Evolutionary conservation across 2,329 filamentous ascomycete genomes (phyloP).

Genomic region (Colletotrichum karsti): DNA sequence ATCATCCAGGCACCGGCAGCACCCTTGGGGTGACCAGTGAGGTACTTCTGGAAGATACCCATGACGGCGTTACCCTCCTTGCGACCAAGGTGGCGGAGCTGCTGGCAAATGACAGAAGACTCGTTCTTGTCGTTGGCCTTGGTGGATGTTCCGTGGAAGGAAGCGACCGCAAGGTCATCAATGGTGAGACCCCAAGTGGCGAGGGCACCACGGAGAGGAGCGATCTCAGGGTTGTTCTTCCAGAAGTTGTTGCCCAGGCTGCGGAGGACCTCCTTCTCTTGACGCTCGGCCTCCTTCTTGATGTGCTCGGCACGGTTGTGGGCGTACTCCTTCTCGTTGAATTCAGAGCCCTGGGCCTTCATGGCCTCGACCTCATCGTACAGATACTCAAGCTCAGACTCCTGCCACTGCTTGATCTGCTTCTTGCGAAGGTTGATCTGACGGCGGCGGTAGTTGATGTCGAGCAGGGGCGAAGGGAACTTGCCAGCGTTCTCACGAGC

Average conservation of each 20-base stretch:
- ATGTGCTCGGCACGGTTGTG: constrained; percentile 88
- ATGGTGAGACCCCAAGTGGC: constrained; percentile 98
- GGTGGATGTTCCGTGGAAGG: constrained; percentile 98
- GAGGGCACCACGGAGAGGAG: constrained; percentile 92
- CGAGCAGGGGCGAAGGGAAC: constrained; percentile 93
- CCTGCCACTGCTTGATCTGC: constrained; percentile 96
- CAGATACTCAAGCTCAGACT: constrained; percentile 91
- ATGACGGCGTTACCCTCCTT: constrained; percentile 96
- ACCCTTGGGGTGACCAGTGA: constrained; percentile 99
- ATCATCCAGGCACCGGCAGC: constrained; percentile 99
- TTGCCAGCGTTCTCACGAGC: constrained; percentile 91
- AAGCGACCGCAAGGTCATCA: constrained; percentile 93
- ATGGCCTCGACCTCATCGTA: constrained; percentile 93
- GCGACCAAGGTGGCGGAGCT: constrained; percentile 92
- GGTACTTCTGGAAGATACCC: constrained; percentile 99
- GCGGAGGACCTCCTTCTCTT: constrained; percentile 91
- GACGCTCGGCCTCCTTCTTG: constrained; percentile 82
- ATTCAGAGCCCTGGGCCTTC: constrained; percentile 77
- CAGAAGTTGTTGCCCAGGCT: constrained; percentile 99
- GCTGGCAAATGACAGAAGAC: constrained; percentile 95
- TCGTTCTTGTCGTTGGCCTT: constrained; percentile 99
- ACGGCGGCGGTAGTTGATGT: constrained; percentile 96
- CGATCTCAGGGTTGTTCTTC: constrained; percentile 94
- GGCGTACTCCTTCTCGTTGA: constrained; percentile 86
- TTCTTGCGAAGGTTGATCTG: constrained; percentile 94